Conservation (phyloP, 177 flowering plant genomes). For the Vitis hybrid region DNA sequence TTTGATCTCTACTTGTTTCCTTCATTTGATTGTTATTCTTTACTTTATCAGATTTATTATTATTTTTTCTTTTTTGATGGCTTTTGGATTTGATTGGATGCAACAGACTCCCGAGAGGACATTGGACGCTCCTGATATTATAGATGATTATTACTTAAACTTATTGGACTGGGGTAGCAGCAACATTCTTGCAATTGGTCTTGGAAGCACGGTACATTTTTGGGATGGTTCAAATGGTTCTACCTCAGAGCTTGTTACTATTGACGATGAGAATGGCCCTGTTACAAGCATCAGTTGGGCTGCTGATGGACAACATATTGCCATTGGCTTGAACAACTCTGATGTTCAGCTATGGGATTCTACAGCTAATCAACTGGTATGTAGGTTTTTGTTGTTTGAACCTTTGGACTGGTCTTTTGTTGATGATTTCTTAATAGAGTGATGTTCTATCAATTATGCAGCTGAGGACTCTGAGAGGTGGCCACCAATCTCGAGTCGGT, state of each 20-base stretch:
- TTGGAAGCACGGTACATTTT: constrained; percentile 62
- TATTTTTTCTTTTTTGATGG: no score
- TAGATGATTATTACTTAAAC: constrained; percentile 80
- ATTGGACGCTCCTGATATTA: constrained; percentile 77
- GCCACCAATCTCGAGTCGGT: constrained; percentile 62
- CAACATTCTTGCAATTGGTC: constrained; percentile 77
- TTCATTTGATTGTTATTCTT: no score
- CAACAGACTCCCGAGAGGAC: constrained; percentile 75
- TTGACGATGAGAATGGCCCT: constrained; percentile 70
- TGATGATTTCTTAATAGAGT: neutral
- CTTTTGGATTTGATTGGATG: neutral
- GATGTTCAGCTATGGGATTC: constrained; percentile 82
- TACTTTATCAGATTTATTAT: neutral
- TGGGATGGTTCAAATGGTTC: constrained; percentile 72
- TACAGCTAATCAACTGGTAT: constrained; percentile 43
- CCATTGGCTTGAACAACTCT: constrained; percentile 69
- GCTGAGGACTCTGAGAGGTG: constrained; percentile 66
- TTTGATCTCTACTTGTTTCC: no score
- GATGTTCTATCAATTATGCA: constrained; percentile 20
- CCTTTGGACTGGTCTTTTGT: neutral
- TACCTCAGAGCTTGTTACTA: constrained; percentile 62
- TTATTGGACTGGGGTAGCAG: constrained; percentile 73
- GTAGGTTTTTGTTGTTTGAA: neutral
- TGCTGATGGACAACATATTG: constrained; percentile 75
- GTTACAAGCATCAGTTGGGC: constrained; percentile 84